phyloP scores from a whole-genome alignment of 495 filamentous ascomycete species.

The Opeltia flavorubescens region DNA sequence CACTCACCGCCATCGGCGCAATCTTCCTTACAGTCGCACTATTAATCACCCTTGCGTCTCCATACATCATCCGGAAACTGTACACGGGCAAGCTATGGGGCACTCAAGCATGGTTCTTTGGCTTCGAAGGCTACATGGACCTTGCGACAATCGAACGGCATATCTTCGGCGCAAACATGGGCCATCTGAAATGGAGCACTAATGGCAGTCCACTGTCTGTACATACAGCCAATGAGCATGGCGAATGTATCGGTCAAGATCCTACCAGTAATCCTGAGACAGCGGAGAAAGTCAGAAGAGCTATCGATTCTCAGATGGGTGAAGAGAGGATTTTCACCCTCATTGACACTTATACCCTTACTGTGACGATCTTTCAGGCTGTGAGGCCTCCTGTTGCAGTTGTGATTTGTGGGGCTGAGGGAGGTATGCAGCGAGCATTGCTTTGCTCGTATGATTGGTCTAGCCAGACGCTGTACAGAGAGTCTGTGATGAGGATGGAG shows the following conservation, averaged over 20 bases:
- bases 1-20: slow-evolving; percentile 6
- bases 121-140: slow-evolving; percentile 20
- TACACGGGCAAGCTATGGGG: slow-evolving; percentile 8
- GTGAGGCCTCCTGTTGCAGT: slow-evolving; percentile 19
- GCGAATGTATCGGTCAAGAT: slow-evolving; percentile 1
- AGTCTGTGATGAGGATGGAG: slow-evolving; percentile 25
- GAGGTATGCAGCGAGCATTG: slow-evolving; percentile 26
- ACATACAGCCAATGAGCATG: slow-evolving; percentile 3
- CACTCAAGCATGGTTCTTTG: slow-evolving; percentile 21
- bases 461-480: slow-evolving; percentile 18
- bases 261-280: background rate
- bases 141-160: slow-evolving; percentile 16
- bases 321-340: slow-evolving; percentile 18
- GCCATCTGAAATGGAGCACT: slow-evolving; percentile 15
- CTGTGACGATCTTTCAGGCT: slow-evolving; percentile 21
- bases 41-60: slow-evolving; percentile 1
- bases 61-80: slow-evolving; percentile 1
- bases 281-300: background rate
- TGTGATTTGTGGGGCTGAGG: slow-evolving; percentile 23
- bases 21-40: background rate
- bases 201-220: slow-evolving; percentile 13
- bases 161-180: slow-evolving; percentile 16
- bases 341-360: slow-evolving; percentile 24
- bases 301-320: background rate
- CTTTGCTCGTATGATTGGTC: slow-evolving; percentile 23